Percentiles rank a stretch among this genome's conserved stretches.
phyloP scores from a whole-genome alignment of 2,329 filamentous ascomycete species.

The Ophiostoma sp. region DNA sequence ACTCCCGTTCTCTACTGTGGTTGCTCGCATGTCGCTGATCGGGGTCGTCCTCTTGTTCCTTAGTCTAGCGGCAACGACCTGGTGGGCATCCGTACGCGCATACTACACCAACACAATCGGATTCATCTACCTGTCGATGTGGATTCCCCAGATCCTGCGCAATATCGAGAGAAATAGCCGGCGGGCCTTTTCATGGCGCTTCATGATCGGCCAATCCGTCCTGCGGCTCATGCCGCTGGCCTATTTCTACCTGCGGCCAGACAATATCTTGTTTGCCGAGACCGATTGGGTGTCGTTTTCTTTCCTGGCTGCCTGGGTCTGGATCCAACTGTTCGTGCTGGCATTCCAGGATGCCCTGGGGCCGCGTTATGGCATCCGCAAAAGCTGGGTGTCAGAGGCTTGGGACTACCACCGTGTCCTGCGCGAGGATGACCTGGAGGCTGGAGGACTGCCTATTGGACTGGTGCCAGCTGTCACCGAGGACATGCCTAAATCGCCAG shows the following conservation, averaged over 20 bases:
- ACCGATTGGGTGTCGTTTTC: slow-evolving; percentile 61
- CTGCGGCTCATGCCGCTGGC: slow-evolving; percentile 73
- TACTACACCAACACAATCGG: slow-evolving; percentile 59
- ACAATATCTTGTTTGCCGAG: slow-evolving; percentile 75
- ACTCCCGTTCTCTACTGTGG: slow-evolving; percentile 49
- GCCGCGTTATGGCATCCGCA: slow-evolving; percentile 76
- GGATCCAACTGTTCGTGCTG: slow-evolving; percentile 77
- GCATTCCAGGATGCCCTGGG: slow-evolving; percentile 78
- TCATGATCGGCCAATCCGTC: slow-evolving; percentile 75
- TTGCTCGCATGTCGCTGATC: slow-evolving; percentile 52
- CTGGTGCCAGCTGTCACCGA: slow-evolving; percentile 35
- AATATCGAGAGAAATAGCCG: slow-evolving; percentile 89
- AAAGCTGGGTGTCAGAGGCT: slow-evolving; percentile 62
- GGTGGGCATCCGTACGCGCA: slow-evolving; percentile 51
- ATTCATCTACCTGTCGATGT: slow-evolving; percentile 79
- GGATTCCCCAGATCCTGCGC: slow-evolving; percentile 85
- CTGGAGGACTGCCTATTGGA: slow-evolving; percentile 74
- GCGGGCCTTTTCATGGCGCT: slow-evolving; percentile 85
- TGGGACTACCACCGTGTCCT: slow-evolving; percentile 96
- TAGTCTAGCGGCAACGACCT: slow-evolving; percentile 54
- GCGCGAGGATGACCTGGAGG: slow-evolving; percentile 73
- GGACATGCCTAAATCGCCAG: neutral
- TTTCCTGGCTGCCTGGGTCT: slow-evolving; percentile 69
- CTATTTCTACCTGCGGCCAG: slow-evolving; percentile 74
- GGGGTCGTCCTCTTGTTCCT: slow-evolving; percentile 54